A percentile compares a stretch with the other conserved stretches of the same genome.
Conservation (phyloP, 352 stramenopile genomes). For the Phytophthora rubi region DNA sequence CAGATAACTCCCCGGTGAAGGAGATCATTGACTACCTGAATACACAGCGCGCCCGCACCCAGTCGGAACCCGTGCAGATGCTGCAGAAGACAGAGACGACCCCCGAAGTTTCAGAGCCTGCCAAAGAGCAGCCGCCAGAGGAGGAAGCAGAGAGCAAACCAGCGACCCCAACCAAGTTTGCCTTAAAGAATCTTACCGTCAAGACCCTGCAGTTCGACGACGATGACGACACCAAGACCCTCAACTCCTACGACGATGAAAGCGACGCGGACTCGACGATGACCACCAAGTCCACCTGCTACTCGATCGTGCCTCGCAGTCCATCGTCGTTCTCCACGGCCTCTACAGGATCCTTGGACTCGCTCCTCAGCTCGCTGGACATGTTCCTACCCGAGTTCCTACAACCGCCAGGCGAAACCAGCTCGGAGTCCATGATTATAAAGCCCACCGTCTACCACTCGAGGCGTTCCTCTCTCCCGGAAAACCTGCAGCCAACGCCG, state of each 20-base stretch:
- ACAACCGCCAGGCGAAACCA: slow-evolving; percentile 20
- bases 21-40: slow-evolving; percentile 27
- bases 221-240: slow-evolving; percentile 14
- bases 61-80: slow-evolving; percentile 17
- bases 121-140: neutral
- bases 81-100: neutral
- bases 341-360: slow-evolving; percentile 43
- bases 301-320: slow-evolving; percentile 21
- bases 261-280: slow-evolving; percentile 17
- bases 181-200: slow-evolving; percentile 20
- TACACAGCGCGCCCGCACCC: slow-evolving; percentile 4
- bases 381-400: slow-evolving; percentile 31
- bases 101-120: neutral
- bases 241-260: slow-evolving; percentile 22
- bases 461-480: slow-evolving; percentile 18
- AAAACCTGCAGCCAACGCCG: slow-evolving; percentile 9
- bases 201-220: slow-evolving; percentile 12
- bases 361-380: slow-evolving; percentile 36
- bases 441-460: slow-evolving; percentile 17
- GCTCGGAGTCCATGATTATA: slow-evolving; percentile 7
- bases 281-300: slow-evolving; percentile 19
- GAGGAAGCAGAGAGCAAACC: slow-evolving; percentile 2
- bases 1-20: slow-evolving; percentile 21
- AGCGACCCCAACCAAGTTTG: slow-evolving; percentile 4
- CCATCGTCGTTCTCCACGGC: slow-evolving; percentile 42